These are phyloP conservation scores for Cladosporium colombiae DNA, from an alignment of 2,329 filamentous ascomycete species.

Conservation along the genomic window DNA sequence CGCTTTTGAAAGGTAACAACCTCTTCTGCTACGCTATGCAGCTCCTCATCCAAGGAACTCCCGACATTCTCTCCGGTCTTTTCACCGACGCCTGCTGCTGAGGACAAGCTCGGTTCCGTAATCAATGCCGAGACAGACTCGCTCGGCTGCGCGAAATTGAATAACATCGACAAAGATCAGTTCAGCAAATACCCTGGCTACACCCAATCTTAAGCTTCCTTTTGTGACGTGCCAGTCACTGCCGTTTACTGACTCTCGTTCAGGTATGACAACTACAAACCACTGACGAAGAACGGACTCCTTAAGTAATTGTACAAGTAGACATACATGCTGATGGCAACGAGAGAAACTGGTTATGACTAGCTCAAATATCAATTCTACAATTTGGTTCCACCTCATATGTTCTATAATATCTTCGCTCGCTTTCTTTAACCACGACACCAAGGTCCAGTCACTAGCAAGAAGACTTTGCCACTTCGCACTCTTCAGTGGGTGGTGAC, in stretches of 20 bases:
- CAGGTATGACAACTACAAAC: constrained; percentile 1
- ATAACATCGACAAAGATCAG: constrained; percentile 31
- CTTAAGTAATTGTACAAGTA: neutral
- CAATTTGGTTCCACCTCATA: neutral
- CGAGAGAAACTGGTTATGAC: neutral
- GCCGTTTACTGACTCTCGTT: neutral
- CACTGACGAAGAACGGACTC: neutral
- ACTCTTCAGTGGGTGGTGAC: neutral
- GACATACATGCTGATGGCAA: neutral
- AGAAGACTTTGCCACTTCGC: neutral
- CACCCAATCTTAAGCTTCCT: constrained; percentile 13
- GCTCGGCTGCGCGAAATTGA: constrained; percentile 33
- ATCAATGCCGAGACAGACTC: constrained; percentile 26
- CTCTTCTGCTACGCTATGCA: constrained; percentile 41
- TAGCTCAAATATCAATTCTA: neutral
- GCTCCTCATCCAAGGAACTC: constrained; percentile 36
- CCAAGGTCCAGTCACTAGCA: neutral
- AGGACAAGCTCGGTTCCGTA: constrained; percentile 24
- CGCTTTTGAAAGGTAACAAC: constrained; percentile 36
- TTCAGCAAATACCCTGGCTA: constrained; percentile 35
- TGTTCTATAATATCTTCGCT: neutral
- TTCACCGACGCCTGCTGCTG: constrained; percentile 21
- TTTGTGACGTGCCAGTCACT: neutral
- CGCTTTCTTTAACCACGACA: neutral
- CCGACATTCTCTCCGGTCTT: constrained; percentile 28